Evolutionary conservation across 768 basidiomycete species (phyloP).

Genomic region (Kockovaella imperatae): DNA sequence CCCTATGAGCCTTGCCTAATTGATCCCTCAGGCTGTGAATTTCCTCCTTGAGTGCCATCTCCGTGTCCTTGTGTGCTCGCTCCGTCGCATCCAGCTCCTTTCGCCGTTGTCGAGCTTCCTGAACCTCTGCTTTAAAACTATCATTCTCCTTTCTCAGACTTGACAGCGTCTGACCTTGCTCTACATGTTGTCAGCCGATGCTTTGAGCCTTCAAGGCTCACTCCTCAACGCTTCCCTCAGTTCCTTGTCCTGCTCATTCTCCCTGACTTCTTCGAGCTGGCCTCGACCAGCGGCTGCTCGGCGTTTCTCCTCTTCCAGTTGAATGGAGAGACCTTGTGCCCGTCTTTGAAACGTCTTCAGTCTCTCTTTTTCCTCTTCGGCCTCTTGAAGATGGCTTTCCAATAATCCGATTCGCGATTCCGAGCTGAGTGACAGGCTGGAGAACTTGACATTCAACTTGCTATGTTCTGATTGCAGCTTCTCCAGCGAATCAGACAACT

Average conservation of each 20-base stretch:
- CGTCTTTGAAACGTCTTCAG: constrained; percentile 24
- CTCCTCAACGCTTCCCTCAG: constrained; percentile 18
- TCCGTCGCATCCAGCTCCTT: constrained; percentile 33
- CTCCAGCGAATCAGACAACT: constrained; percentile 4
- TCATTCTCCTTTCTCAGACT: constrained; percentile 23
- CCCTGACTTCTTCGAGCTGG: constrained; percentile 8
- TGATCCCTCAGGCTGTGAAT: constrained; percentile 31
- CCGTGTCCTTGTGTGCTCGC: constrained; percentile 19
- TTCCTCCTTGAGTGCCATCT: constrained; percentile 27
- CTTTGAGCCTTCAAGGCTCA: constrained; percentile 6
- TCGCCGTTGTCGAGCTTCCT: constrained; percentile 32
- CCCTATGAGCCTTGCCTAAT: constrained; percentile 33
- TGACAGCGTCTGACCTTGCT: constrained; percentile 26
- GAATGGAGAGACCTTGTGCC: constrained; percentile 25
- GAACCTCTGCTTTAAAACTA: constrained; percentile 24
- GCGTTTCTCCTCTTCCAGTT: constrained; percentile 34
- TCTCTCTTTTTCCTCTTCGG: constrained; percentile 18
- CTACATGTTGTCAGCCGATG: neutral
- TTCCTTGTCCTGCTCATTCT: constrained; percentile 14
- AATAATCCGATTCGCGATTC: constrained; percentile 9
- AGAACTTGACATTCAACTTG: constrained; percentile 12
- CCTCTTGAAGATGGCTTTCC: constrained; percentile 9
- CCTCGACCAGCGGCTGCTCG: constrained; percentile 15
- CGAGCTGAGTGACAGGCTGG: constrained; percentile 6
- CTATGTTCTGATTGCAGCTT: constrained; percentile 14